Conservation (phyloP, 352 stramenopile species). For the Detonula confervacea region DNA sequence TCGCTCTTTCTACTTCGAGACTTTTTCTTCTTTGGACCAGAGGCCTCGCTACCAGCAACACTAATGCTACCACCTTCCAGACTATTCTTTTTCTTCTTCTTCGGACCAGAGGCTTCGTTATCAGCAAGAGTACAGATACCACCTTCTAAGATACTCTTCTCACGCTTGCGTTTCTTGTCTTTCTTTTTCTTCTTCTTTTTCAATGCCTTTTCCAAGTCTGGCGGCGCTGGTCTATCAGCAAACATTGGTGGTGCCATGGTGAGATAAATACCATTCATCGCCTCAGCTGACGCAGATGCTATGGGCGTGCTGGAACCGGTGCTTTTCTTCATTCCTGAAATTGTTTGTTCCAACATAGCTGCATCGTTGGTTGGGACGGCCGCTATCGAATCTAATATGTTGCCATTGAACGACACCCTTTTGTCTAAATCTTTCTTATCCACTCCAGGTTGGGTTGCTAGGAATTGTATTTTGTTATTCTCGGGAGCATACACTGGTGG, state of each 20-base stretch:
- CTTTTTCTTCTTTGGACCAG: slow-evolving; percentile 9
- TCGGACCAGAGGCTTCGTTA: too few relatives aligned
- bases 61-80: background rate
- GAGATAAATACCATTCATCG: slow-evolving; percentile 22
- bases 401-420: slow-evolving; percentile 5
- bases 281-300: slow-evolving; percentile 8
- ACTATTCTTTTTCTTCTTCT: background rate
- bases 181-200: slow-evolving; percentile 8
- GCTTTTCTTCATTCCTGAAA: background rate
- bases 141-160: background rate
- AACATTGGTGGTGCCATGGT: slow-evolving; percentile 34
- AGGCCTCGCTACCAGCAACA: background rate
- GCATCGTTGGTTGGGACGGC: background rate
- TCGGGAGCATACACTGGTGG: background rate
- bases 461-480: slow-evolving; percentile 9
- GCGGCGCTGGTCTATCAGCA: background rate
- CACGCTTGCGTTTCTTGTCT: background rate
- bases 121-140: background rate
- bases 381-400: background rate
- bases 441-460: background rate
- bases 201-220: background rate
- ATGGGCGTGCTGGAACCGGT: background rate
- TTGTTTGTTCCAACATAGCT: background rate
- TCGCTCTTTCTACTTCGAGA: slow-evolving; percentile 18
- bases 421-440: slow-evolving; percentile 10